phyloP scores from a whole-genome alignment of 2,329 filamentous ascomycete species.

The Tympanopsis confertula region DNA sequence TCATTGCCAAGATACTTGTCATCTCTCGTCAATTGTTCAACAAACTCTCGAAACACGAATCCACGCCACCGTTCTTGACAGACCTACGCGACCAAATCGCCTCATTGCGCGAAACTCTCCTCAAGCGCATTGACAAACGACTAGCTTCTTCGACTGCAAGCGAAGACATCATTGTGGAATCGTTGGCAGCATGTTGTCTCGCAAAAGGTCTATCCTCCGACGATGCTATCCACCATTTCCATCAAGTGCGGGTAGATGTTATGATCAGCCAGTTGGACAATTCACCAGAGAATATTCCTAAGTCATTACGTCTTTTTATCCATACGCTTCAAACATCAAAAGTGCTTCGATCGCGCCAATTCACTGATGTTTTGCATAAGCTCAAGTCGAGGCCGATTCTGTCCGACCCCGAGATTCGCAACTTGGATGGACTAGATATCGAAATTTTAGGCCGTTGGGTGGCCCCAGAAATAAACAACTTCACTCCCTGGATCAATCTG shows the following conservation, averaged over 20 bases:
- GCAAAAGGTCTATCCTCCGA: conserved; percentile 47
- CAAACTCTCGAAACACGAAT: conserved; percentile 32
- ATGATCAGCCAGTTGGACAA: conserved; percentile 15
- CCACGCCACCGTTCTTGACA: conserved; percentile 36
- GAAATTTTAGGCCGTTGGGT: neutral
- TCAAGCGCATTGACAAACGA: conserved; percentile 40
- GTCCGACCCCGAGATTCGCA: neutral
- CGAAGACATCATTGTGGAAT: conserved; percentile 34
- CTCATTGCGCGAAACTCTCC: conserved; percentile 35
- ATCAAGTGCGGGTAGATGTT: conserved; percentile 40
- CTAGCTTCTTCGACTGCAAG: conserved; percentile 26
- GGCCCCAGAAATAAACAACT: neutral
- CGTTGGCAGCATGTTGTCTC: conserved; percentile 49
- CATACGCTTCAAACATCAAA: neutral
- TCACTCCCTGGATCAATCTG: neutral
- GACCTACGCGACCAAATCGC: conserved; percentile 37
- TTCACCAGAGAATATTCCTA: neutral
- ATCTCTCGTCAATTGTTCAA: conserved; percentile 45
- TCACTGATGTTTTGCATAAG: neutral
- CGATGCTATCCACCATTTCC: conserved; percentile 50
- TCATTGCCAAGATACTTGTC: conserved; percentile 29
- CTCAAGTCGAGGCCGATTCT: neutral
- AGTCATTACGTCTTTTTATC: neutral
- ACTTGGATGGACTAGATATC: neutral
- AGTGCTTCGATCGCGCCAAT: neutral